Conservation (phyloP, 805 yeast species). For the Phaffomyces opuntiae region DNA sequence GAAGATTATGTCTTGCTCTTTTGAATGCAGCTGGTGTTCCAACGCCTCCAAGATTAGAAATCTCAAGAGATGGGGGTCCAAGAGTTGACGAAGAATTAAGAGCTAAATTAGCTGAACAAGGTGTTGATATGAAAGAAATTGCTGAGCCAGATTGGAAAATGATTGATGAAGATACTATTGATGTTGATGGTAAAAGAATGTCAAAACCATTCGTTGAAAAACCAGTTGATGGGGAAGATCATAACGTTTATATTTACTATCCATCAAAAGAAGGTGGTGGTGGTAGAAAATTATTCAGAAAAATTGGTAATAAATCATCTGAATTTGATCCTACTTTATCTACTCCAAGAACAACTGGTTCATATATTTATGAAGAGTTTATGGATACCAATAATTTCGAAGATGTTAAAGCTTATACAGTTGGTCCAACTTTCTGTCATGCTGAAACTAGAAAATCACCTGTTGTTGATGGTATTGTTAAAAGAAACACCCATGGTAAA, state of each 20-base stretch:
- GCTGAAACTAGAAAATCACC: conserved; percentile 99
- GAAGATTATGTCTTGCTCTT: conserved; percentile 77
- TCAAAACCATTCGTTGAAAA: conserved; percentile 94
- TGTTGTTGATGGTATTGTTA: conserved; percentile 97
- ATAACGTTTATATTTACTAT: conserved; percentile 89
- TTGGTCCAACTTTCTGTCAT: conserved; percentile 85
- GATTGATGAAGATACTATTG: conserved; percentile 80
- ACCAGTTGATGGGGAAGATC: conserved; percentile 99
- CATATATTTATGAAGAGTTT: conserved; percentile 86
- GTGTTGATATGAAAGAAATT: conserved; percentile 38
- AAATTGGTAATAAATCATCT: conserved; percentile 94
- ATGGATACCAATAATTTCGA: conserved; percentile 98
- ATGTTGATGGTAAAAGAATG: conserved; percentile 65
- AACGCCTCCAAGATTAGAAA: conserved; percentile 82
- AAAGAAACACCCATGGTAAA: conserved; percentile 96
- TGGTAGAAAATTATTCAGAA: conserved; percentile 88
- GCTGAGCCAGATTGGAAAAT: conserved; percentile 77
- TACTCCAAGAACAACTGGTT: conserved; percentile 80
- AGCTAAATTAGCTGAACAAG: conserved; percentile 51
- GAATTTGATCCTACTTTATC: conserved; percentile 83
- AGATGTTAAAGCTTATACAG: conserved; percentile 98
- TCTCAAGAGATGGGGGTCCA: conserved; percentile 97
- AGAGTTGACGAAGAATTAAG: conserved; percentile 62
- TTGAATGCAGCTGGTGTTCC: conserved; percentile 80
- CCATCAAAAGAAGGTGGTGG: conserved; percentile 92